These are phyloP conservation scores for Tricholoma bakamatsutake DNA, from an alignment of 768 basidiomycete genomes.

Conservation along the genomic window DNA sequence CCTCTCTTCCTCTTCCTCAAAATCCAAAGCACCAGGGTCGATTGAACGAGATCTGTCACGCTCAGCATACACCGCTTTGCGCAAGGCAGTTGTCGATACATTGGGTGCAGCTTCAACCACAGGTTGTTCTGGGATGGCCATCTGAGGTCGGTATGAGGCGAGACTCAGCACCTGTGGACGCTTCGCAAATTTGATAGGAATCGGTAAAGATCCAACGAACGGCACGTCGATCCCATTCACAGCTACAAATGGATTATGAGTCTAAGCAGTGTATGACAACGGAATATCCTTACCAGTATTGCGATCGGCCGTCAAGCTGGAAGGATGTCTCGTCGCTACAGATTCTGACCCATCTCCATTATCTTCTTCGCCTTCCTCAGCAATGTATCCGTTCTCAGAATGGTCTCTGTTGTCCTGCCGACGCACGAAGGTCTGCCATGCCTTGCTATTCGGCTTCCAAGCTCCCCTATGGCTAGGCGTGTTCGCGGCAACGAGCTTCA, in stretches of 20 bases:
- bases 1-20: slow-evolving; percentile 41
- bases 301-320: slow-evolving; percentile 6
- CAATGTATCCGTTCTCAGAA: slow-evolving; percentile 15
- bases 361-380: slow-evolving; percentile 30
- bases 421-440: slow-evolving; percentile 59
- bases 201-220: slow-evolving; percentile 49
- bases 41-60: slow-evolving; percentile 58
- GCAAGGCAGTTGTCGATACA: slow-evolving; percentile 43
- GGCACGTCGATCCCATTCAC: background rate
- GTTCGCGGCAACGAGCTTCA: slow-evolving; percentile 62
- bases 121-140: slow-evolving; percentile 34
- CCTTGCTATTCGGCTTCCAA: slow-evolving; percentile 58
- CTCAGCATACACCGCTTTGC: slow-evolving; percentile 60
- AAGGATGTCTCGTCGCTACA: background rate
- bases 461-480: slow-evolving; percentile 67
- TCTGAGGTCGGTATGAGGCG: slow-evolving; percentile 54
- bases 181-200: slow-evolving; percentile 43
- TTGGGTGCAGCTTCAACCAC: slow-evolving; percentile 24
- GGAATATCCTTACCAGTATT: slow-evolving; percentile 3
- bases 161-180: slow-evolving; percentile 38
- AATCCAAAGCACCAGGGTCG: slow-evolving; percentile 68
- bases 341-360: slow-evolving; percentile 14
- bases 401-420: slow-evolving; percentile 22
- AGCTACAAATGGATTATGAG: background rate
- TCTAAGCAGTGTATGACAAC: background rate